Conservation (phyloP, 1,284 basidiomycete species). For the Ceratobasidium papillatum region DNA sequence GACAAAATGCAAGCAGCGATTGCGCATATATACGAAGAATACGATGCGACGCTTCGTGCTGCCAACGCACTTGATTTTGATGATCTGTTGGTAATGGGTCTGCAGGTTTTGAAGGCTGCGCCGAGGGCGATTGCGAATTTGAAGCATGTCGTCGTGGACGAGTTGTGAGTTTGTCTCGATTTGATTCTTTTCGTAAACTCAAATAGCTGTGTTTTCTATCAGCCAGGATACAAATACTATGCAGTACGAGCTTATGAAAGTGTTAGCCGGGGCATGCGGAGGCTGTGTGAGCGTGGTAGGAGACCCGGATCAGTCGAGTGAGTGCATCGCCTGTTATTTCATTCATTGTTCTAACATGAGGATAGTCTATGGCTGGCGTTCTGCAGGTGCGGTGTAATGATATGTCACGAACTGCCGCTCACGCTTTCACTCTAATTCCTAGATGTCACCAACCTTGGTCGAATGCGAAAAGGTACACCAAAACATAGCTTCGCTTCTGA, state of each 20-base stretch:
- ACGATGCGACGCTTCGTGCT: constrained; percentile 68
- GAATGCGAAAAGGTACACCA: constrained; percentile 70
- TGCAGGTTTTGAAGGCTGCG: constrained; percentile 72
- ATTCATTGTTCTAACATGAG: neutral
- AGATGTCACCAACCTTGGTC: constrained; percentile 80
- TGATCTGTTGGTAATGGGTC: constrained; percentile 81
- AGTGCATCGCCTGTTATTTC: constrained; percentile 43
- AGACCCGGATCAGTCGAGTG: constrained; percentile 91
- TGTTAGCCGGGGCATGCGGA: constrained; percentile 64
- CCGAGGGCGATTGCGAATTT: constrained; percentile 69
- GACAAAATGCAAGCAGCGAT: constrained; percentile 46
- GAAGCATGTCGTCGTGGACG: constrained; percentile 85
- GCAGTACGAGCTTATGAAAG: constrained; percentile 85
- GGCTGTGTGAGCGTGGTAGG: constrained; percentile 84
- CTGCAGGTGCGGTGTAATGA: constrained; percentile 58
- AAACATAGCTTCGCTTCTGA: neutral
- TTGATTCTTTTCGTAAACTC: constrained; percentile 1
- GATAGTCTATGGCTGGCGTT: constrained; percentile 87
- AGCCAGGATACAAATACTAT: constrained; percentile 90
- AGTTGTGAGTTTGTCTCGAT: constrained; percentile 67
- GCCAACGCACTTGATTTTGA: constrained; percentile 89
- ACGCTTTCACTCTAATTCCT: neutral
- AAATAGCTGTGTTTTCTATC: neutral
- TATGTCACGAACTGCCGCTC: neutral
- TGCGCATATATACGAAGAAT: constrained; percentile 70